Percentiles rank a stretch among this genome's conserved stretches.
Evolutionary conservation across 1,139 yeast genomes (phyloP).

Genomic region (Magnusiomyces magnusii): DNA sequence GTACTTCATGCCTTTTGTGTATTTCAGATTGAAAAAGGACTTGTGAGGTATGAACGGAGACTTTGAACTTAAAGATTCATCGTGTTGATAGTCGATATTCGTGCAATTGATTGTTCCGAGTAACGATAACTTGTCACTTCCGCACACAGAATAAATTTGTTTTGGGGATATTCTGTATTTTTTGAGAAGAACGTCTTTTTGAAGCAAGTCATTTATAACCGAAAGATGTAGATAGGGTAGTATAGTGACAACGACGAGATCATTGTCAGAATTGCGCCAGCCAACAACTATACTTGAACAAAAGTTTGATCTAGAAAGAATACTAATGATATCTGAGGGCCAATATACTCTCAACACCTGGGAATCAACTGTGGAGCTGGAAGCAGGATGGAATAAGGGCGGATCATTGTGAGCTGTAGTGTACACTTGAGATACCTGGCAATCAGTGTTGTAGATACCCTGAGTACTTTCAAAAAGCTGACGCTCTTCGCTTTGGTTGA

Average conservation of each 20-base stretch:
- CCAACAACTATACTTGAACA: conserved; percentile 30
- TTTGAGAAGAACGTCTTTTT: conserved; percentile 25
- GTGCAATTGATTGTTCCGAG: conserved; percentile 25
- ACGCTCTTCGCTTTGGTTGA: no score
- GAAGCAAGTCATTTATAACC: conserved; percentile 25
- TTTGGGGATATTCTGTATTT: conserved; percentile 23
- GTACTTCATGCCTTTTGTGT: not conserved
- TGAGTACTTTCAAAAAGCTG: no score
- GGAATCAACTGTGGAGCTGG: not conserved
- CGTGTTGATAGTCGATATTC: not conserved
- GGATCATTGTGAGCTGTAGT: no score
- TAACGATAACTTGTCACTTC: conserved; percentile 25
- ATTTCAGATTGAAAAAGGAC: not conserved
- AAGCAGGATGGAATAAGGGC: not conserved
- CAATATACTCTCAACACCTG: conserved; percentile 31
- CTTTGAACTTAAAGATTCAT: not conserved
- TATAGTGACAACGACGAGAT: conserved; percentile 32
- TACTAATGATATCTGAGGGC: conserved; percentile 31
- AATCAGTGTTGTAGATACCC: no score
- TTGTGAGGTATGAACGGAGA: not conserved
- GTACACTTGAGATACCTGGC: no score
- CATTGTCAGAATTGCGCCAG: conserved; percentile 29
- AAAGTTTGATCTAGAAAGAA: conserved; percentile 17
- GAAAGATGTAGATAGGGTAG: conserved; percentile 28
- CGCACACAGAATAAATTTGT: conserved; percentile 27